Conservation (phyloP, 2,329 filamentous ascomycete genomes). For the Aspergillus sp. region DNA sequence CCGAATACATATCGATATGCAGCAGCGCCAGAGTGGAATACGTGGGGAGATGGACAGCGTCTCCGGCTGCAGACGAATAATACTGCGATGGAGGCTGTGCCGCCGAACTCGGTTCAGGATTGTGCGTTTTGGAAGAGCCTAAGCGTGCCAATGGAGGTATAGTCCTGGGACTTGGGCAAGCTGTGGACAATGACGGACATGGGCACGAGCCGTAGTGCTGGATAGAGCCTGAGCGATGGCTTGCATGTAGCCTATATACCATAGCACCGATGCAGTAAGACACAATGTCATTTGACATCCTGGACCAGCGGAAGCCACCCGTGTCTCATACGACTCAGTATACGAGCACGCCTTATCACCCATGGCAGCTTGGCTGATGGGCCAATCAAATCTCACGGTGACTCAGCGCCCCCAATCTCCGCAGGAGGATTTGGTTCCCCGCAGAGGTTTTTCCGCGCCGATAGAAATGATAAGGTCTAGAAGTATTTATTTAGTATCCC, state of each 20-base stretch:
- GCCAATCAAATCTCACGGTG: too few relatives aligned
- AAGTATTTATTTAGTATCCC: too few relatives aligned
- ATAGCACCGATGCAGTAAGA: too few relatives aligned
- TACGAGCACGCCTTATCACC: too few relatives aligned
- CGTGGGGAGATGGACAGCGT: slow-evolving; percentile 8
- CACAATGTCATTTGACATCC: too few relatives aligned
- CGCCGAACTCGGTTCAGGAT: background rate
- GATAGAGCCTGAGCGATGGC: too few relatives aligned
- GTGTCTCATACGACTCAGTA: too few relatives aligned
- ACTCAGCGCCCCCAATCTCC: background rate
- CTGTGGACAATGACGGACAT: too few relatives aligned
- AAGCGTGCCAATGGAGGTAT: slow-evolving; percentile 12
- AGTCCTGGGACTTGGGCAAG: background rate
- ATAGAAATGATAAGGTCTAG: background rate
- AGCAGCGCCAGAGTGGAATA: slow-evolving; percentile 19
- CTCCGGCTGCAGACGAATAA: slow-evolving; percentile 16
- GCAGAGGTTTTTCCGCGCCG: background rate
- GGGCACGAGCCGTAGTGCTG: too few relatives aligned
- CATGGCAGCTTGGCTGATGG: too few relatives aligned
- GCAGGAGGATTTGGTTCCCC: background rate
- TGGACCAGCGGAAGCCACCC: too few relatives aligned
- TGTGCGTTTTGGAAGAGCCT: slow-evolving; percentile 16
- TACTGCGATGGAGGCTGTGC: slow-evolving; percentile 18
- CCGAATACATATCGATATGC: slow-evolving; percentile 23
- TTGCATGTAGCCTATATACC: too few relatives aligned